phyloP scores from a whole-genome alignment of 306 rosid species.

The Fagus crenata region DNA sequence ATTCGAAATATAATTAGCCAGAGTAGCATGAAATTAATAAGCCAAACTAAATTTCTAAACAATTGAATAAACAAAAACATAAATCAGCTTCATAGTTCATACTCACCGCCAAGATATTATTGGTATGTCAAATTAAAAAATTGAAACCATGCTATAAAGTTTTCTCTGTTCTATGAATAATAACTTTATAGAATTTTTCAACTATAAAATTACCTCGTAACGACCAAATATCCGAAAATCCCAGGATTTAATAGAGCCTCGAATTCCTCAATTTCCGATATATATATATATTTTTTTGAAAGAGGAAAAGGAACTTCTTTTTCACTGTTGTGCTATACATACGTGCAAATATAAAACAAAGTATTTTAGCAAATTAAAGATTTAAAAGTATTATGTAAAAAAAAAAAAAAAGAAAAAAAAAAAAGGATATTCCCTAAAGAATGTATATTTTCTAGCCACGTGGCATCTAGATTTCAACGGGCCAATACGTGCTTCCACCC shows the following conservation, averaged over 20 bases:
- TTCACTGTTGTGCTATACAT: not conserved
- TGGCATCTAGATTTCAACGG: conserved; percentile 4
- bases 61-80: not conserved
- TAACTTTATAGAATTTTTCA: not conserved
- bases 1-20: not conserved
- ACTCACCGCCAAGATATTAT: too few species aligned
- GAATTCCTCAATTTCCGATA: not conserved
- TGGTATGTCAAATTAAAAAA: too few species aligned
- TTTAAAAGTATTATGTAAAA: too few species aligned
- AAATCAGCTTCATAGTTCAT: not conserved
- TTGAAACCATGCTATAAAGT: not conserved
- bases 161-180: not conserved
- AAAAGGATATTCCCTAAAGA: not conserved
- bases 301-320: not conserved
- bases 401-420: too few species aligned
- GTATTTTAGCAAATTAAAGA: too few species aligned
- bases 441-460: not conserved
- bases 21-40: not conserved
- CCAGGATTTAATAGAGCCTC: not conserved
- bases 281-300: too few species aligned
- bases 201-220: conserved; percentile 6
- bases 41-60: not conserved
- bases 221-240: not conserved
- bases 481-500: not conserved
- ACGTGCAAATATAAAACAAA: not conserved